Conservation (phyloP, 2,329 filamentous ascomycete genomes). For the Claviceps capensis region DNA sequence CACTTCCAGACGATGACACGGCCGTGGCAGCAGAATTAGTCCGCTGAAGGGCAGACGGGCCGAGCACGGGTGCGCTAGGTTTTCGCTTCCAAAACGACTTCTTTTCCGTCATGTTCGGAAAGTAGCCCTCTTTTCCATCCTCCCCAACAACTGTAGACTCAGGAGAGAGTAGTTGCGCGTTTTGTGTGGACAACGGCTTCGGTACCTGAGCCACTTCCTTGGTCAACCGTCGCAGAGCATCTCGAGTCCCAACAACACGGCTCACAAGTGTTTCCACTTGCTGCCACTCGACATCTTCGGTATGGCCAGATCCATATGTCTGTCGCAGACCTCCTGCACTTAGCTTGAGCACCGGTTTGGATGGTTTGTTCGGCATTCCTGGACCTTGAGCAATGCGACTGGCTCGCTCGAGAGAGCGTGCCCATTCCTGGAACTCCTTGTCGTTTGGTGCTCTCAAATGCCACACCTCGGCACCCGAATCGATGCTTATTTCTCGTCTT, state of each 20-base stretch:
- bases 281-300: conserved; percentile 75
- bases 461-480: conserved; percentile 95
- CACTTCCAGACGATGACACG: conserved; percentile 27
- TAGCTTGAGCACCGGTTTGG: conserved; percentile 15
- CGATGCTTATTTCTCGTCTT: conserved; percentile 83
- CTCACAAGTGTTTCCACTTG: conserved; percentile 77
- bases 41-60: conserved; percentile 26
- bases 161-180: conserved; percentile 26
- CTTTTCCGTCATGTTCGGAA: conserved; percentile 38
- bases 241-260: conserved; percentile 72
- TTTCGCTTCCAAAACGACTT: conserved; percentile 90
- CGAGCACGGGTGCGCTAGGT: conserved; percentile 39
- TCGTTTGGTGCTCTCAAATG: conserved; percentile 73
- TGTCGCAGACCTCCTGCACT: conserved; percentile 14
- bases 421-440: conserved; percentile 83
- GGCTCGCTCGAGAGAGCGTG: conserved; percentile 68
- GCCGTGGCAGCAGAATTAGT: conserved; percentile 25
- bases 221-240: conserved; percentile 74
- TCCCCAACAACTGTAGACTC: conserved; percentile 20
- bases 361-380: conserved; percentile 22
- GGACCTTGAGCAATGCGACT: conserved; percentile 49
- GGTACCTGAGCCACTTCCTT: conserved; percentile 59
- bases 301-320: conserved; percentile 21
- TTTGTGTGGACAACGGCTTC: conserved; percentile 10
- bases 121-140: conserved; percentile 36